Percentiles rank a stretch among this genome's conserved stretches.
These are phyloP conservation scores for Endocalyx cinctus DNA, from an alignment of 2,329 filamentous ascomycete genomes.

Conservation along the genomic window DNA sequence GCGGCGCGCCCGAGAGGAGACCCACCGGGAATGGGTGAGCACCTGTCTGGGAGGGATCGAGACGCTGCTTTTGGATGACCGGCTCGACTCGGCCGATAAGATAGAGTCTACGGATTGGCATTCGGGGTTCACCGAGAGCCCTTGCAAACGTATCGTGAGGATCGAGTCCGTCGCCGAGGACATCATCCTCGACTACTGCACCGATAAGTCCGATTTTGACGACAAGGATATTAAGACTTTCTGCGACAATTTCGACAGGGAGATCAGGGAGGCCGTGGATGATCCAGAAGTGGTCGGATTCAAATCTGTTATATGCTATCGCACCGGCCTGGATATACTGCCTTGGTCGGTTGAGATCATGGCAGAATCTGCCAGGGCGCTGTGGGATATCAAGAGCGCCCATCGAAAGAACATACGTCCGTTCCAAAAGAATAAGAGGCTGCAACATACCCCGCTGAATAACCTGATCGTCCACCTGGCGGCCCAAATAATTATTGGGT, in stretches of 20 bases:
- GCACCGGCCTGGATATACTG: constrained; percentile 64
- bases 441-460: constrained; percentile 63
- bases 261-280: constrained; percentile 52
- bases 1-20: constrained; percentile 34
- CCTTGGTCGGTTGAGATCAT: constrained; percentile 30
- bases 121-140: constrained; percentile 57
- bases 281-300: constrained; percentile 71
- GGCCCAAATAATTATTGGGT: constrained; percentile 52
- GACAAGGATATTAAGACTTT: background rate
- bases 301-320: constrained; percentile 80
- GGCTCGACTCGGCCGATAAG: constrained; percentile 52
- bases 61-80: constrained; percentile 74
- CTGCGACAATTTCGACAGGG: constrained; percentile 41
- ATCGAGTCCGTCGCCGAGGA: constrained; percentile 69
- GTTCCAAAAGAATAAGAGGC: constrained; percentile 37
- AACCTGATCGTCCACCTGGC: constrained; percentile 63
- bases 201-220: constrained; percentile 14
- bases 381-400: constrained; percentile 30
- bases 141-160: constrained; percentile 69
- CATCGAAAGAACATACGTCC: constrained; percentile 20
- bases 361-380: constrained; percentile 34
- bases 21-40: constrained; percentile 53
- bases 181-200: constrained; percentile 47
- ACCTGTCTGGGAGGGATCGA: constrained; percentile 69
- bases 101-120: constrained; percentile 61